phyloP scores from a whole-genome alignment of 2,329 filamentous ascomycete genomes.

The Alternaria sp. region DNA sequence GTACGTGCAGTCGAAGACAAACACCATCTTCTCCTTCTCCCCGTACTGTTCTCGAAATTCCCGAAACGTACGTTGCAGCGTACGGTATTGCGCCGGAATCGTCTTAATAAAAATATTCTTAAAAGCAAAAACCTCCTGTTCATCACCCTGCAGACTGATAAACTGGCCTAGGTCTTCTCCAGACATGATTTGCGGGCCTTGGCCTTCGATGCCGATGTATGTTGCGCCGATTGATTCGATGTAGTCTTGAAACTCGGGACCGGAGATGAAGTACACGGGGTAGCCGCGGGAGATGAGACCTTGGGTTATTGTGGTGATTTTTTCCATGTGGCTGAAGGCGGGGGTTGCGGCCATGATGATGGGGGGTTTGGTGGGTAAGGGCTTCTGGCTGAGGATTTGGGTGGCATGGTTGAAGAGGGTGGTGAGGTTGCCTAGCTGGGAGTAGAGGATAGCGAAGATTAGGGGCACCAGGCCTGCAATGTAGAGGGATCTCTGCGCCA shows the following conservation, averaged over 20 bases:
- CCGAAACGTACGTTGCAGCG: constrained; percentile 39
- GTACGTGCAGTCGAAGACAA: constrained; percentile 52
- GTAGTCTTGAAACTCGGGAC: constrained; percentile 42
- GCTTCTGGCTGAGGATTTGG: not conserved
- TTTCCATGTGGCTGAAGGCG: constrained; percentile 29
- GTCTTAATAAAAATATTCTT: constrained; percentile 43
- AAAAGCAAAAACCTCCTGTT: constrained; percentile 43
- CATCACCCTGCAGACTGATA: constrained; percentile 30
- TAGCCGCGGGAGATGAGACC: constrained; percentile 51
- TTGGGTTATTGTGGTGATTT: constrained; percentile 39
- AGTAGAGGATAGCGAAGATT: not conserved
- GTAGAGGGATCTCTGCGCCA: not conserved
- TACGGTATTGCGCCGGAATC: constrained; percentile 43
- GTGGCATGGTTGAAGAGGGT: not conserved
- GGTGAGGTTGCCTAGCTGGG: not conserved
- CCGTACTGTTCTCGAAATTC: constrained; percentile 37
- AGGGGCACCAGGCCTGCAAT: not conserved
- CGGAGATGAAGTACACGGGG: constrained; percentile 51
- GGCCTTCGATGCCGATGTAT: constrained; percentile 11
- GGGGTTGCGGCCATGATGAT: constrained; percentile 26
- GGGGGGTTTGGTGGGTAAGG: constrained; percentile 13
- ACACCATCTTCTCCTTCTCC: constrained; percentile 49
- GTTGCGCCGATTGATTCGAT: constrained; percentile 29
- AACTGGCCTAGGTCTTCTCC: constrained; percentile 24
- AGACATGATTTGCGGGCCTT: constrained; percentile 12